Conservation (phyloP, 1,139 yeast genomes). For the Lodderomyces metapsilosis region DNA sequence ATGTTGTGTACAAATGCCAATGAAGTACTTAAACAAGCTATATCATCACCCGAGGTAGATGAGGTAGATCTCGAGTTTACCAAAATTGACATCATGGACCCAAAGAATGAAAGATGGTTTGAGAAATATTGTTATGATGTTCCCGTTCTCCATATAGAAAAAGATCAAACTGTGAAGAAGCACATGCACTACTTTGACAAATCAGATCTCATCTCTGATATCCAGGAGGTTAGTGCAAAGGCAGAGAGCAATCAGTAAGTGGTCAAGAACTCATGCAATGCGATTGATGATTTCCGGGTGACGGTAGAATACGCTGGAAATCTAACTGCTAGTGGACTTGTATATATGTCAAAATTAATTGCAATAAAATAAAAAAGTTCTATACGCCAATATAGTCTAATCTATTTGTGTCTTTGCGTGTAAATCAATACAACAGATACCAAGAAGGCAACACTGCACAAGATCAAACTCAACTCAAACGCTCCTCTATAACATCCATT, state of each 20-base stretch:
- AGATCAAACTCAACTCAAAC: constrained; percentile 27
- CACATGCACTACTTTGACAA: constrained; percentile 75
- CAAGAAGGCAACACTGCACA: constrained; percentile 24
- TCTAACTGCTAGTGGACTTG: no score
- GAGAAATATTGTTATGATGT: constrained; percentile 86
- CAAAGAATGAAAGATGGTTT: constrained; percentile 71
- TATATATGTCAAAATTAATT: no score
- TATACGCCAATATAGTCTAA: no score
- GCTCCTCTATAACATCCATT: constrained; percentile 39
- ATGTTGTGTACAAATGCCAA: constrained; percentile 77
- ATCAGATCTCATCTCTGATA: neutral
- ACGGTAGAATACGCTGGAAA: no score
- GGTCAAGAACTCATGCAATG: no score
- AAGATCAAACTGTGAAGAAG: constrained; percentile 43
- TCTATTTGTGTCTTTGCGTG: constrained; percentile 22
- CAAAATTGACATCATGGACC: constrained; percentile 66
- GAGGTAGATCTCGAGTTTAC: constrained; percentile 31
- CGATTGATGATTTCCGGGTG: no score
- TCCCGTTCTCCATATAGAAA: constrained; percentile 78
- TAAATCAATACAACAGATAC: constrained; percentile 25
- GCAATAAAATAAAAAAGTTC: no score
- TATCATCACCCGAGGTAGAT: constrained; percentile 16
- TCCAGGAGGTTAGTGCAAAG: neutral
- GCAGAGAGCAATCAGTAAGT: neutral
- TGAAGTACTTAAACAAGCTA: constrained; percentile 43